These are phyloP conservation scores for Aaosphaeria pasadenensis DNA, from an alignment of 2,329 filamentous ascomycete genomes.

Conservation along the genomic window DNA sequence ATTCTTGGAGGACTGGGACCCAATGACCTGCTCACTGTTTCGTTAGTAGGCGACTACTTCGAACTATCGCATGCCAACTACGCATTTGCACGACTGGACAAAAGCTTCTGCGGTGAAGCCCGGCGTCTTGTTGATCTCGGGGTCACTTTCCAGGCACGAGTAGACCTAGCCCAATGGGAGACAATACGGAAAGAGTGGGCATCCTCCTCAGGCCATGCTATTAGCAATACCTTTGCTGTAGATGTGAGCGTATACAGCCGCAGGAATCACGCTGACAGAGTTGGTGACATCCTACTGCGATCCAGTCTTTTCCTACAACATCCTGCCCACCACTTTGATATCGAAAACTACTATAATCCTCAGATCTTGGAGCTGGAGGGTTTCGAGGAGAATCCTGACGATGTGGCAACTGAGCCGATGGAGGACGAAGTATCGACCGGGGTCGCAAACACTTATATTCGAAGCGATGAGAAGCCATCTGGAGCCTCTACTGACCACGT, in stretches of 20 bases:
- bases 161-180: too few species aligned
- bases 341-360: conserved; percentile 7
- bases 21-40: too few species aligned
- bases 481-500: background rate
- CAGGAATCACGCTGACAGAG: conserved; percentile 6
- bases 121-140: too few species aligned
- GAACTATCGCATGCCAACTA: too few species aligned
- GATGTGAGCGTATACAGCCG: background rate
- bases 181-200: too few species aligned
- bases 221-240: too few species aligned
- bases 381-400: conserved; percentile 4
- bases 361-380: conserved; percentile 8
- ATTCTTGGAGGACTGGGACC: too few species aligned
- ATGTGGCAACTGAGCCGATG: conserved; percentile 1
- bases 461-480: background rate
- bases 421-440: conserved; percentile 1
- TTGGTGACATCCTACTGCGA: conserved; percentile 4
- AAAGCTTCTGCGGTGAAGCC: too few species aligned
- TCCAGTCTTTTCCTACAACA: conserved; percentile 5
- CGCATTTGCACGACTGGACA: too few species aligned
- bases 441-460: background rate
- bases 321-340: conserved; percentile 2
- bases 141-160: too few species aligned
- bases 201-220: too few species aligned
- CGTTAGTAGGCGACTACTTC: too few species aligned